Conservation (phyloP, 768 basidiomycete genomes). For the Boletus subcaerulescens region DNA sequence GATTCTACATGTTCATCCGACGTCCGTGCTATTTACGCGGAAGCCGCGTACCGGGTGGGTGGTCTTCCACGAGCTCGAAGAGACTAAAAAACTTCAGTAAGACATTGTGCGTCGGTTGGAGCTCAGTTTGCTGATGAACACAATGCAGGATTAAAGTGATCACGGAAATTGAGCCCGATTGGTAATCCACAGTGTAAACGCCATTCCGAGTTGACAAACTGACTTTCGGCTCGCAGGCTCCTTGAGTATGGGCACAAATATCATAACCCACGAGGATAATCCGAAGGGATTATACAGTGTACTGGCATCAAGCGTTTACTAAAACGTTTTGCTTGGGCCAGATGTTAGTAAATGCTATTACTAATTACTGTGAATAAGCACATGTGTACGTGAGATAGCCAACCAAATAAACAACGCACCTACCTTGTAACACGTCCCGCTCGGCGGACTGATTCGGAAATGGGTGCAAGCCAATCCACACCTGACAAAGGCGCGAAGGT, state of each 20-base stretch:
- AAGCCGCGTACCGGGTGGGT: constrained; percentile 93
- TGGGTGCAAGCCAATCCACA: constrained; percentile 74
- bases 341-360: too few species aligned
- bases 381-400: too few species aligned
- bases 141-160: constrained; percentile 76
- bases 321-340: background rate
- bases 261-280: constrained; percentile 25
- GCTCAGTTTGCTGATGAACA: constrained; percentile 9
- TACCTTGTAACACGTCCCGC: background rate
- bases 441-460: constrained; percentile 24
- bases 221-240: constrained; percentile 33
- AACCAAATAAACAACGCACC: too few species aligned
- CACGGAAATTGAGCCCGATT: constrained; percentile 94
- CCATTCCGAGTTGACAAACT: background rate
- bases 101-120: constrained; percentile 23
- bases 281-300: background rate
- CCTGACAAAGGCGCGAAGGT: constrained; percentile 54
- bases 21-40: constrained; percentile 89
- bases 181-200: constrained; percentile 44
- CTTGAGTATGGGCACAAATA: constrained; percentile 51
- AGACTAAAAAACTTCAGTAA: constrained; percentile 92
- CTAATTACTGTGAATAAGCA: too few species aligned
- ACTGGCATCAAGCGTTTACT: background rate
- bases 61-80: constrained; percentile 92
- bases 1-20: constrained; percentile 89